A percentile compares a stretch with the other conserved stretches of the same genome.
Conservation (phyloP, 1,139 yeast genomes). For the Blastobotrys malaysiensis region DNA sequence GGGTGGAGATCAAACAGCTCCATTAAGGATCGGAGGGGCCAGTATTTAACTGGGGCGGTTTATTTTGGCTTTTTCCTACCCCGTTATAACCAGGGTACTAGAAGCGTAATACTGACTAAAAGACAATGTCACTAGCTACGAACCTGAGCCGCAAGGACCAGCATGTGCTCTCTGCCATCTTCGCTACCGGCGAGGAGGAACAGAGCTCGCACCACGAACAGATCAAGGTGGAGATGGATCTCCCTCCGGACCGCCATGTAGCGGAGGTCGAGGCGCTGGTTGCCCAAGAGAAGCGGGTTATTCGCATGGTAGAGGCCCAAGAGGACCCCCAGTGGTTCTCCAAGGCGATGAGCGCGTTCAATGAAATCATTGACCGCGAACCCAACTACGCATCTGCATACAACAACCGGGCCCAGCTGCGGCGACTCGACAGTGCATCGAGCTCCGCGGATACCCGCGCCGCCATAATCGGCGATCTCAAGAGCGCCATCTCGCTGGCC, state of each 20-base stretch:
- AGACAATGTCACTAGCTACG: constrained; percentile 38
- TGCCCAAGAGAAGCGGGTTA: constrained; percentile 23
- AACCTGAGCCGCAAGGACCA: constrained; percentile 17
- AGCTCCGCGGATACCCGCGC: constrained; percentile 2
- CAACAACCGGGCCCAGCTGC: constrained; percentile 32
- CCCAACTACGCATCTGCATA: constrained; percentile 34
- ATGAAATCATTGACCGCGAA: constrained; percentile 19
- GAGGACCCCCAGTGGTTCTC: constrained; percentile 8
- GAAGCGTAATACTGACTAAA: constrained; percentile 50
- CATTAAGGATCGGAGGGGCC: background rate
- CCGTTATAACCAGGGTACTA: too few relatives aligned
- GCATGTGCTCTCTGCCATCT: constrained; percentile 19
- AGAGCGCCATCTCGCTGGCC: constrained; percentile 27
- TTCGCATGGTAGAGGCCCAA: constrained; percentile 18
- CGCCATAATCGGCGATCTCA: constrained; percentile 20
- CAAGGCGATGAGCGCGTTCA: constrained; percentile 20
- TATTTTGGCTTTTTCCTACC: background rate
- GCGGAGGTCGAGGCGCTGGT: constrained; percentile 19
- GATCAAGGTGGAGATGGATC: constrained; percentile 19
- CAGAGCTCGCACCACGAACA: constrained; percentile 10
- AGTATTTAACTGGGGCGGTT: background rate
- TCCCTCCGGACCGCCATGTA: constrained; percentile 27
- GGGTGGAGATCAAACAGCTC: background rate
- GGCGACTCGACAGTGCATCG: constrained; percentile 12
- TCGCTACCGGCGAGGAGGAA: constrained; percentile 16